Conservation (phyloP, 345 rosid genomes). For the Eucalyptus camaldulensis region DNA sequence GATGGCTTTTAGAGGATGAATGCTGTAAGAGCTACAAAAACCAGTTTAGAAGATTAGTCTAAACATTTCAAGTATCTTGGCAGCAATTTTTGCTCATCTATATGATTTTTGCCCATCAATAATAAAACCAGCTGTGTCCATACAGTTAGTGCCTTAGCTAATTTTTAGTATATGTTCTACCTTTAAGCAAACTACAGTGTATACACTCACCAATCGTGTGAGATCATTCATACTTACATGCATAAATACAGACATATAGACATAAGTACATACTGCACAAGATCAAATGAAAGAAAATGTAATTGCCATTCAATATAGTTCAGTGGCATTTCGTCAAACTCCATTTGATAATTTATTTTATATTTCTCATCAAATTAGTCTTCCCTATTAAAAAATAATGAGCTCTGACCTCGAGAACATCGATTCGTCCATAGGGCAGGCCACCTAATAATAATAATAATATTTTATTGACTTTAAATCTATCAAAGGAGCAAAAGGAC, state of each 20-base stretch:
- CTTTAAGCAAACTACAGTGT: neutral
- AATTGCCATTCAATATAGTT: neutral
- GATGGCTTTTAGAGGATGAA: neutral
- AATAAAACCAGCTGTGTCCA: neutral
- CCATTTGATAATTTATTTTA: neutral
- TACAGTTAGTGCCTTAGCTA: neutral
- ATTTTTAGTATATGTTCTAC: neutral
- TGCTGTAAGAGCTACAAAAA: neutral
- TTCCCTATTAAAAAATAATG: neutral
- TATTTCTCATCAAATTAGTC: neutral
- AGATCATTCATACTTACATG: neutral
- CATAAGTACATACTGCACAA: neutral
- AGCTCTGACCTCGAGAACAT: neutral
- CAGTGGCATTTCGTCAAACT: neutral
- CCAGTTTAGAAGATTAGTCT: neutral
- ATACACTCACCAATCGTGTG: neutral
- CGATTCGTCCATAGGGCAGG: neutral
- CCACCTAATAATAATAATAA: neutral
- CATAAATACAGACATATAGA: neutral
- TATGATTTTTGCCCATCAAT: neutral
- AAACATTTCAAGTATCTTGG: neutral
- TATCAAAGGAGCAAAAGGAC: neutral
- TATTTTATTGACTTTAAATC: neutral
- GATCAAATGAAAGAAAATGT: neutral
- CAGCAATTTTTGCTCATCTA: neutral